Evolutionary conservation across 495 filamentous ascomycete species (phyloP), one percentile per base, ranked within the genome.

Genomic region (Copromyces sp.): DNA sequence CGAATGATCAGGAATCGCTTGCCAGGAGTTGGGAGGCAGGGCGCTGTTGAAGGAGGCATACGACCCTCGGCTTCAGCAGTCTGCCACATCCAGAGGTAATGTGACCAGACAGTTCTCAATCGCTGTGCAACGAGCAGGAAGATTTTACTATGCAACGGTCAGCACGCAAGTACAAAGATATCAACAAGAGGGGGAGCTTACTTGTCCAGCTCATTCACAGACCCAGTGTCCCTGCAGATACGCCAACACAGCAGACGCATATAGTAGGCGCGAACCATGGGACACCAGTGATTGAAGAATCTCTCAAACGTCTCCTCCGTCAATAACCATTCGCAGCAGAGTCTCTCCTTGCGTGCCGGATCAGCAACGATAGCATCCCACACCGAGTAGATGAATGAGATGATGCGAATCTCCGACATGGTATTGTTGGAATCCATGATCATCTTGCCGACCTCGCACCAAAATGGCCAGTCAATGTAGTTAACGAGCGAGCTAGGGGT

Each of bases 281-380:
- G 95, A 81, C 95, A 98, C 95, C 95, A 99, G 79, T 98, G 94
- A 78, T 90, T 94, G 83, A 99, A 99, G 75, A 94, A 89, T 72
- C 88, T 89, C 68, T 93, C 89, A 80, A 98, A 98, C 17, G 90
- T 84, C 45, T 91, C 86, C 73, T 91, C 90, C 35, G 89, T 86
- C n/a, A 99, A 78, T 39, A 99, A 83, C 86, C 96, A 96, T 20
- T 90, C 90, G 3, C 93, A 75, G 77, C 93, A 97, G 32, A 97
- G 79, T 9, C 84, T 81, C 37, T 88, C 85, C 79, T 95, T 97
- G 69, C 93, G 87, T 42, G 84, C 81, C 17, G 90, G 88, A 53
- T 93, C 89, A 20, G 82, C 84, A 3, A 86, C 84, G 77, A 97
- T 88, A 7, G 87, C 87, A 71, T 90, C 88, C 95, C 95, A 99